Percentiles rank a stretch among this genome's conserved stretches.
Evolutionary conservation across 768 basidiomycete genomes (phyloP).

Genomic region (Serendipita vermifera): DNA sequence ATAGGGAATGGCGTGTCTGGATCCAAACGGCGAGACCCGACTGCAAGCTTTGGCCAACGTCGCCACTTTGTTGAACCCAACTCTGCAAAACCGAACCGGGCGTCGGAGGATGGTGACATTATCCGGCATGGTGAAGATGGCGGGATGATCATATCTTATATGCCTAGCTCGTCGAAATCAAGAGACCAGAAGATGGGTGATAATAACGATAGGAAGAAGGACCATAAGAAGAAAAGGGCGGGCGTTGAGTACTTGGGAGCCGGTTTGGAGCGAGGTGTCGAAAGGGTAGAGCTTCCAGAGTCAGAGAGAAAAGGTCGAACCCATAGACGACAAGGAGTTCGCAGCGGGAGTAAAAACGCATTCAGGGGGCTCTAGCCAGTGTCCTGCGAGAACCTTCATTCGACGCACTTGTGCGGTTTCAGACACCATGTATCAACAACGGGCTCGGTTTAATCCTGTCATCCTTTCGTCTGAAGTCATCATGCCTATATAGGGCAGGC

Average conservation of each 20-base stretch:
- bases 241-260: conserved; percentile 73
- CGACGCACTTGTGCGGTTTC: too few species aligned
- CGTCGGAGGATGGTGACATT: conserved; percentile 28
- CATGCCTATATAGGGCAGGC: too few species aligned
- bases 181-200: conserved; percentile 22
- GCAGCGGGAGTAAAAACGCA: conserved; percentile 85
- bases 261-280: conserved; percentile 72
- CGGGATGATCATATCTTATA: conserved; percentile 34
- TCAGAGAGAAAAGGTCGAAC: conserved; percentile 67
- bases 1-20: not conserved
- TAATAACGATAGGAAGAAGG: conserved; percentile 48
- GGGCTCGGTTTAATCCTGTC: too few species aligned
- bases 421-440: too few species aligned
- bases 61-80: conserved; percentile 32
- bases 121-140: conserved; percentile 13
- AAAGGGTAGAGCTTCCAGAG: conserved; percentile 37
- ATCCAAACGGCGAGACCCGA: not conserved
- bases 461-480: too few species aligned
- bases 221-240: conserved; percentile 30
- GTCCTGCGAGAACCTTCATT: too few species aligned
- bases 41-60: conserved; percentile 11
- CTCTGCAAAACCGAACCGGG: conserved; percentile 35
- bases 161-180: conserved; percentile 12
- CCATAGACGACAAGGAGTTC: conserved; percentile 58
- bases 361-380: conserved; percentile 32